Base-by-base conservation (phyloP, 140 eudicot species). In the Flaveria floridana region DNA sequence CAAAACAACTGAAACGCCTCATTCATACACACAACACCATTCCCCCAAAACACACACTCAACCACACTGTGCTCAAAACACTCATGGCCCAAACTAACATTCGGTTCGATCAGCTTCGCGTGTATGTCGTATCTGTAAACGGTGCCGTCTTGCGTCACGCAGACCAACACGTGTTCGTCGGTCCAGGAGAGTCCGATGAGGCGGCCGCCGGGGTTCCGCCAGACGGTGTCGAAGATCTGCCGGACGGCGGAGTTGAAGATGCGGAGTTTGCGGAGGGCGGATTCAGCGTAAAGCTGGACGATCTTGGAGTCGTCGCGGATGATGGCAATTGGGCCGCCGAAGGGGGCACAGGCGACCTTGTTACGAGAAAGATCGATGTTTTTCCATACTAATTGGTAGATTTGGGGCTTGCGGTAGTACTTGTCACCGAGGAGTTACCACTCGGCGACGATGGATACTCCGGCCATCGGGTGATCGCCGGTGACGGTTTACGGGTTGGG, bases 221-320 rank as follows among this genome's bases (percentile, higher is more conserved):
- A n/a, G 23, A 84, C 78, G 76, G 97, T 80, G 10, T 94, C 99
- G 63, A 97, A 79, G 78, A 91, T 77, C 6, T 76, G 89, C 14
- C 81, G 75, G 80, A 97, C 99, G 69, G 96, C 85, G 61, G 96
- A 94, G 79, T 79, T 90, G 96, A 87, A 94, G 13, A 94, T 84
- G 3, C 99, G 91, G 86, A 94, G 99, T 65, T 90, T 94, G 2
- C 99, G 97, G 56, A 90, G 87, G 48, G 99, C 99, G 21, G 99
- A 94, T 75, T 94, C 99, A 72, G 96, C 88, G 80, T 85, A 87
- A 68, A 94, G 99, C 80, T 94, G 99, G 74, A 94, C 99, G 81
- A 94, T 90, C 76, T 90, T 94, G 78, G 97, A 86, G 46, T 94
- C 99, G 85, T 94, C 99, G 4, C 99, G 97, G 59, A 94, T 94